These are phyloP conservation scores for Plasmopara viticola DNA, from an alignment of 352 stramenopile genomes.

Conservation along the genomic window DNA sequence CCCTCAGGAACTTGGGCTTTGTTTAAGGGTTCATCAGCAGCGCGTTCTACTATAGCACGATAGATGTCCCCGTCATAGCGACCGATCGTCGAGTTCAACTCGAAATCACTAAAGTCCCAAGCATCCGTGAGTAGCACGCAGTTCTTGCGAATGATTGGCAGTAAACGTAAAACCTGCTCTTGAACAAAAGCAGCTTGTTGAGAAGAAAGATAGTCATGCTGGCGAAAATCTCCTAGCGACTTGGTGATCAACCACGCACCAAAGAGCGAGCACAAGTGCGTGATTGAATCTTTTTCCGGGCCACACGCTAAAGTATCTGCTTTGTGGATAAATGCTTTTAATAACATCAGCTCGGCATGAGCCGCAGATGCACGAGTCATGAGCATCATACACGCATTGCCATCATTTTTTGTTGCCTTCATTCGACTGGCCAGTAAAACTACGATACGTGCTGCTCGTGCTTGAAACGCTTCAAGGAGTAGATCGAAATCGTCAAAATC, in stretches of 20 bases:
- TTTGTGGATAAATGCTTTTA: constrained; percentile 29
- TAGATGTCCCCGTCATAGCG: constrained; percentile 58
- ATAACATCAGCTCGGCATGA: constrained; percentile 43
- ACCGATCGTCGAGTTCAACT: constrained; percentile 58
- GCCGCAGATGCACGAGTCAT: constrained; percentile 44
- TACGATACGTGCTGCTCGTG: constrained; percentile 28
- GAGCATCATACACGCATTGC: constrained; percentile 46
- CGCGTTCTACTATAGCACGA: constrained; percentile 37
- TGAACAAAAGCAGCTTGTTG: constrained; percentile 32
- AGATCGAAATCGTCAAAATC: constrained; percentile 35
- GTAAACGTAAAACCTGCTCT: constrained; percentile 28
- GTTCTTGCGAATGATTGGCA: constrained; percentile 41
- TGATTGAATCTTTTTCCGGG: constrained; percentile 22
- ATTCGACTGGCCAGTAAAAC: constrained; percentile 27
- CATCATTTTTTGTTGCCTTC: constrained; percentile 39
- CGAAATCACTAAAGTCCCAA: constrained; percentile 57
- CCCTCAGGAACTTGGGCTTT: constrained; percentile 35
- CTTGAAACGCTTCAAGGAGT: constrained; percentile 36
- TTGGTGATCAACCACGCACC: constrained; percentile 40
- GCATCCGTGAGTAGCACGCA: constrained; percentile 39
- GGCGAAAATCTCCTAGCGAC: constrained; percentile 46
- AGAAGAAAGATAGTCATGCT: constrained; percentile 50
- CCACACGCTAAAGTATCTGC: constrained; percentile 20
- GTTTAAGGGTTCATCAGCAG: constrained; percentile 45
- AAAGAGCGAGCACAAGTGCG: constrained; percentile 40